Percentiles rank a stretch among this genome's conserved stretches.
Evolutionary conservation across 2,329 filamentous ascomycete genomes (phyloP).

Genomic region (Fusarium sp.): DNA sequence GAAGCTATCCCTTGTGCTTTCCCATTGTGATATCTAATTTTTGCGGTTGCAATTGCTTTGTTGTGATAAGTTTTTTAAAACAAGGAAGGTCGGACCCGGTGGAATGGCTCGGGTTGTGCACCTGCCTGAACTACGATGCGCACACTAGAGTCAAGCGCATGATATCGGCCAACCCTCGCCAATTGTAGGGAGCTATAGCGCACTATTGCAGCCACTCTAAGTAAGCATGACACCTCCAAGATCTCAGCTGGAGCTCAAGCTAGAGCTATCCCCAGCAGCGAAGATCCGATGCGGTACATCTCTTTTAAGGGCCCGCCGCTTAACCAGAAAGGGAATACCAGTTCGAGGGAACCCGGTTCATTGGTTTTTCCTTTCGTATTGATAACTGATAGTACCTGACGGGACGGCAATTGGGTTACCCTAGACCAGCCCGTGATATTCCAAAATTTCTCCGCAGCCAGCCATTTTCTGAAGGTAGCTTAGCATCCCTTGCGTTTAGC

Average conservation of each 20-base stretch:
- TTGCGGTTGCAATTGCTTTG: slow-evolving; percentile 15
- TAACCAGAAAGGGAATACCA: slow-evolving; percentile 28
- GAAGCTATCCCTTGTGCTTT: slow-evolving; percentile 21
- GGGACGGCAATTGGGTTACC: slow-evolving; percentile 31
- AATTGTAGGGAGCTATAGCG: slow-evolving; percentile 5
- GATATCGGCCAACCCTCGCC: background rate
- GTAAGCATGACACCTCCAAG: slow-evolving; percentile 28
- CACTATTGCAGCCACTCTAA: slow-evolving; percentile 34
- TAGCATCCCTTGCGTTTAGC: slow-evolving; percentile 37
- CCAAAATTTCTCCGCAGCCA: slow-evolving; percentile 33
- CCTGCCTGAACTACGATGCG: slow-evolving; percentile 19
- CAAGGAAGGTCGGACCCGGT: slow-evolving; percentile 35
- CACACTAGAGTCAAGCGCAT: slow-evolving; percentile 17
- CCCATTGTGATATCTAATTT: slow-evolving; percentile 18
- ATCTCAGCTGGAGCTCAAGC: slow-evolving; percentile 29
- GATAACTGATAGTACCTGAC: slow-evolving; percentile 26
- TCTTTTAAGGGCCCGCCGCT: slow-evolving; percentile 30
- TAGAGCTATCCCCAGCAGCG: slow-evolving; percentile 14
- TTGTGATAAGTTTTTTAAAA: slow-evolving; percentile 7
- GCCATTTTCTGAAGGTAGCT: slow-evolving; percentile 28
- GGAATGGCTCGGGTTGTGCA: slow-evolving; percentile 30
- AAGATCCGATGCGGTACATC: slow-evolving; percentile 41
- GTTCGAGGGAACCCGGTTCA: slow-evolving; percentile 4
- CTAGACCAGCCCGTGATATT: slow-evolving; percentile 28
- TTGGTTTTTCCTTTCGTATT: slow-evolving; percentile 21